Conservation (phyloP, 2,329 filamentous ascomycete species). For the Polychaeton citri region DNA sequence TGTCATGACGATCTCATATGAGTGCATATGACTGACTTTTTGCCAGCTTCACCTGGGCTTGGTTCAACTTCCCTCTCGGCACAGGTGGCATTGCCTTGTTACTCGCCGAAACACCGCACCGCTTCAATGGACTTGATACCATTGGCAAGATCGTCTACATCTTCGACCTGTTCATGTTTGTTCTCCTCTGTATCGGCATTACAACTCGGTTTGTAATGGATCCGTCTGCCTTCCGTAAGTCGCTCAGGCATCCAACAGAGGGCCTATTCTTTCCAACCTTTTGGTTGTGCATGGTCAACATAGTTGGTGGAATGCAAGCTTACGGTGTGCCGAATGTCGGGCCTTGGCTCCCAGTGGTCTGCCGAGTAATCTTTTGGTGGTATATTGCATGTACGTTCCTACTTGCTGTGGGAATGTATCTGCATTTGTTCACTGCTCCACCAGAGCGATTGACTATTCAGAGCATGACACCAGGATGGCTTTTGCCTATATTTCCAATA, state of each 20-base stretch:
- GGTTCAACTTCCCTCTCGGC: conserved; percentile 35
- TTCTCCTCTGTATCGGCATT: conserved; percentile 16
- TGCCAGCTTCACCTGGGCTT: conserved; percentile 36
- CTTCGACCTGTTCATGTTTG: conserved; percentile 37
- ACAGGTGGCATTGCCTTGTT: conserved; percentile 34
- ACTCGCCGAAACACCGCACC: conserved; percentile 29
- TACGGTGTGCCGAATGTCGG: conserved; percentile 49
- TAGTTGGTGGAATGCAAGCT: conserved; percentile 47
- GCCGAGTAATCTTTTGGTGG: conserved; percentile 55
- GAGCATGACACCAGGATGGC: conserved; percentile 12
- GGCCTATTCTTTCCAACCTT: conserved; percentile 35
- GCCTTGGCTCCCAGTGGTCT: conserved; percentile 40
- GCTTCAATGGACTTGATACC: conserved; percentile 35
- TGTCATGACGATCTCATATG: too few relatives aligned
- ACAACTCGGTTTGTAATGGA: conserved; percentile 33
- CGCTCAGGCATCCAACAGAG: conserved; percentile 38
- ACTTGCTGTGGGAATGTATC: conserved; percentile 44
- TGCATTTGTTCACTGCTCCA: conserved; percentile 7
- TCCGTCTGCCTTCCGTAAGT: conserved; percentile 30
- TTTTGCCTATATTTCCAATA: conserved; percentile 11
- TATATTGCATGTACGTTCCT: conserved; percentile 48
- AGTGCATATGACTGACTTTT: too few relatives aligned
- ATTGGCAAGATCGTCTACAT: conserved; percentile 41
- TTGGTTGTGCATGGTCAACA: conserved; percentile 16
- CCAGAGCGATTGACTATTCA: conserved; percentile 10